phyloP scores from a whole-genome alignment of 192 early-diverging fungal genomes.

The Rhizophagus sp. region DNA sequence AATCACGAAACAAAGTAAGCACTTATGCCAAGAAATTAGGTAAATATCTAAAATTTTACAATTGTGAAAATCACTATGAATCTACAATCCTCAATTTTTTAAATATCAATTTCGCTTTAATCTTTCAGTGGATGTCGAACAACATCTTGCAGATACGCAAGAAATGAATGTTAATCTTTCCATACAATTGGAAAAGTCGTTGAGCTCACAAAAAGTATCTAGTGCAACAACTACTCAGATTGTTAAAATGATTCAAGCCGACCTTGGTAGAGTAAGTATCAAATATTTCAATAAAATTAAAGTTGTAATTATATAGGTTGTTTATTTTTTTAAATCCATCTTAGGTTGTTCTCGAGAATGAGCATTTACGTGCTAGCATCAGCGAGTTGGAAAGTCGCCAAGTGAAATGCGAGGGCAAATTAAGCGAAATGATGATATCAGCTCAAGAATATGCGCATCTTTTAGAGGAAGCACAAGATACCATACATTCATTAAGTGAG shows the following conservation, averaged over 20 bases:
- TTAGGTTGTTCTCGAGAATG: conserved; percentile 54
- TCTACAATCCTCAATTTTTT: background rate
- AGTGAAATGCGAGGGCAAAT: conserved; percentile 52
- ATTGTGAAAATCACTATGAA: background rate
- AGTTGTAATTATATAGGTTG: background rate
- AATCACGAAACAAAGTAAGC: conserved; percentile 53
- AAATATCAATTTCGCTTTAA: background rate
- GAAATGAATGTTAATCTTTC: conserved; percentile 60
- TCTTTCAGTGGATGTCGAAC: conserved; percentile 52
- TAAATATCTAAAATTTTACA: conserved; percentile 12
- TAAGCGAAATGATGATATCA: conserved; percentile 55
- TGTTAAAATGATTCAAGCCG: conserved; percentile 58
- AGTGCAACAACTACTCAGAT: conserved; percentile 60
- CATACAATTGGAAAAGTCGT: conserved; percentile 48
- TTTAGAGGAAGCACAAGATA: conserved; percentile 61
- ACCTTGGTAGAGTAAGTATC: conserved; percentile 49
- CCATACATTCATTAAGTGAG: conserved; percentile 53
- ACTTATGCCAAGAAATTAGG: conserved; percentile 55
- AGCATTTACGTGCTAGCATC: conserved; percentile 49
- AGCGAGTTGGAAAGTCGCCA: conserved; percentile 59
- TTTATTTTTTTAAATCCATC: background rate
- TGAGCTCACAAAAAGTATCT: conserved; percentile 56
- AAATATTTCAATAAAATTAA: background rate
- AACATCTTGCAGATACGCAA: conserved; percentile 53
- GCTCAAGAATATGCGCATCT: conserved; percentile 59